Evolutionary conservation across 805 yeast genomes (phyloP).

Genomic region (Kodamaea leandrae): DNA sequence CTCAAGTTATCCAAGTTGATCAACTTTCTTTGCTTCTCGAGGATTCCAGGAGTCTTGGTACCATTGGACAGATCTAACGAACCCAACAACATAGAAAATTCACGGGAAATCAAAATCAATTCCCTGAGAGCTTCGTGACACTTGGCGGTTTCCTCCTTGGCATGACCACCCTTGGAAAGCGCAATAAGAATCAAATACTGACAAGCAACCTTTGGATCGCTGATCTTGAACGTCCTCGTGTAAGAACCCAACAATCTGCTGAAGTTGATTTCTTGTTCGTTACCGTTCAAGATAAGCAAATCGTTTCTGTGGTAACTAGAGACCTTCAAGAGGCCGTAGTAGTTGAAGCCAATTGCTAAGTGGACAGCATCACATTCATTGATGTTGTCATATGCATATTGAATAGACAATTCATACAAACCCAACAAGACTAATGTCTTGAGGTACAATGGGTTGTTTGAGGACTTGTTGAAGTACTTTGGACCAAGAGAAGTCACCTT

Average conservation of each 20-base stretch:
- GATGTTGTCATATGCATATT: constrained; percentile 52
- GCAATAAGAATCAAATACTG: constrained; percentile 79
- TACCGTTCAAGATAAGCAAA: constrained; percentile 32
- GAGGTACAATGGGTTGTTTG: constrained; percentile 67
- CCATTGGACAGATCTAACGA: constrained; percentile 70
- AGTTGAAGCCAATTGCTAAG: constrained; percentile 75
- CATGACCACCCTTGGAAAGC: constrained; percentile 38
- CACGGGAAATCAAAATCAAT: constrained; percentile 81
- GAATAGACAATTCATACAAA: constrained; percentile 75
- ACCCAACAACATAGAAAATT: constrained; percentile 80
- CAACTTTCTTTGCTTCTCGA: constrained; percentile 72
- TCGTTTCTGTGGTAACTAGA: constrained; percentile 33
- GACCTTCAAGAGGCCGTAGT: constrained; percentile 65
- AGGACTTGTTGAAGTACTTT: constrained; percentile 61
- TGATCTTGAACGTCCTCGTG: constrained; percentile 75
- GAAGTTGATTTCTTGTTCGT: constrained; percentile 43
- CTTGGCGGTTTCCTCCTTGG: constrained; percentile 47
- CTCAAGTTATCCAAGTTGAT: constrained; percentile 56
- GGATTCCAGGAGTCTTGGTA: constrained; percentile 72
- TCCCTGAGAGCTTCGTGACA: constrained; percentile 82
- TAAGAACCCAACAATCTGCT: constrained; percentile 74
- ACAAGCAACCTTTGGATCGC: constrained; percentile 89
- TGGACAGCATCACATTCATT: constrained; percentile 88
- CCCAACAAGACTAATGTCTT: constrained; percentile 75
- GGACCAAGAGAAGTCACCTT: constrained; percentile 71